Percentiles rank a stretch among this genome's conserved stretches.
Conservation (phyloP, 805 yeast species). For the Teunomyces aglyptinius region DNA sequence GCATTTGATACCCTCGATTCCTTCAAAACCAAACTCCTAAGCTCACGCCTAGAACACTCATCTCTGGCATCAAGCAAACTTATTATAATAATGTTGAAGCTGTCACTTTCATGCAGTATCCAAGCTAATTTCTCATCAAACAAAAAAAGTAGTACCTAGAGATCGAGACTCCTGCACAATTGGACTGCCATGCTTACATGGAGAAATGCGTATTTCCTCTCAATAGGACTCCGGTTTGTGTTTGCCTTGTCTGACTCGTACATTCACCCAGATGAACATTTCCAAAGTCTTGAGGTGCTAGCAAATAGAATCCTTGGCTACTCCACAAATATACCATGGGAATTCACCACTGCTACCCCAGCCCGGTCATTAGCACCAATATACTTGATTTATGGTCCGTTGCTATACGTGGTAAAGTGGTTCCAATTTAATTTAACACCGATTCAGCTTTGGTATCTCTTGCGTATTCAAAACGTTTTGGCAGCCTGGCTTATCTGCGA, state of each 20-base stretch:
- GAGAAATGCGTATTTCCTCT: constrained; percentile 46
- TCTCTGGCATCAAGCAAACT: too few relatives aligned
- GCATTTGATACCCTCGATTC: too few relatives aligned
- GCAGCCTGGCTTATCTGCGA: constrained; percentile 38
- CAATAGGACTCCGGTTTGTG: constrained; percentile 49
- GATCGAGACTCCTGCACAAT: constrained; percentile 2
- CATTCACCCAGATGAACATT: constrained; percentile 97
- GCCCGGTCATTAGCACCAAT: constrained; percentile 73
- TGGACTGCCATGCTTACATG: constrained; percentile 23
- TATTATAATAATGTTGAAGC: too few relatives aligned
- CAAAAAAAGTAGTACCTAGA: background rate
- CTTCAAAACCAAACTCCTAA: too few relatives aligned
- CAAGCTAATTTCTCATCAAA: background rate
- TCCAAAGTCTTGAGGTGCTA: constrained; percentile 82
- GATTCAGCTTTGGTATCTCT: constrained; percentile 48
- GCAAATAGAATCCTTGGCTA: constrained; percentile 45
- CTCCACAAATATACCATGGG: constrained; percentile 73
- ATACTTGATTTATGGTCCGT: constrained; percentile 67
- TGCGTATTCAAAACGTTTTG: constrained; percentile 50
- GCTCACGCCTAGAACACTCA: too few relatives aligned
- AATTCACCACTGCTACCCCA: constrained; percentile 55
- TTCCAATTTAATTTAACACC: constrained; percentile 45
- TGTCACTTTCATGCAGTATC: background rate
- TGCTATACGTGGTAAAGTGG: constrained; percentile 35
- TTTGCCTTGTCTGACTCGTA: constrained; percentile 74